Evolutionary conservation across 75 land plant genomes (phyloP).

Genomic region (Cupressus sempervirens): DNA sequence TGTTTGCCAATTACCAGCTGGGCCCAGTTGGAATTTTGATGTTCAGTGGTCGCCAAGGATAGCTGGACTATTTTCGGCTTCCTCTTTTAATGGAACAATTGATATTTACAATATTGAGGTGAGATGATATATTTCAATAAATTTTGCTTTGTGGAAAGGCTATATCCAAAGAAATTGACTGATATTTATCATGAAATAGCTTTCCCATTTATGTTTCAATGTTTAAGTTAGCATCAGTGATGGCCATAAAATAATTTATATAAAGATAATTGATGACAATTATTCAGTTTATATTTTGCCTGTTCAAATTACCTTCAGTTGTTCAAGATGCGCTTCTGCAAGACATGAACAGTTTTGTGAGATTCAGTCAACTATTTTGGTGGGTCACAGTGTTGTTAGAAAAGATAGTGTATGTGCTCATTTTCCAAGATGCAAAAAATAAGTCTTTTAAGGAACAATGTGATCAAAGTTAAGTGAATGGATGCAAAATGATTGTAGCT

Average conservation of each 20-base stretch:
- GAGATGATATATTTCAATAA: not conserved
- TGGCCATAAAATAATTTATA: not conserved
- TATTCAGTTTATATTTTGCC: not conserved
- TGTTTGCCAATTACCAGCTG: constrained; percentile 77
- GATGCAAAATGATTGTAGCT: not conserved
- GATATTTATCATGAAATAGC: not conserved
- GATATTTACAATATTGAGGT: constrained; percentile 95
- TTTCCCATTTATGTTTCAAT: not conserved
- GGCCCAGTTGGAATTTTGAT: constrained; percentile 94
- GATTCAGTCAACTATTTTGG: not conserved
- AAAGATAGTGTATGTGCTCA: not conserved
- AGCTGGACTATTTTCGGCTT: constrained; percentile 93
- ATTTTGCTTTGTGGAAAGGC: not conserved
- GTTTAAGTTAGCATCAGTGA: not conserved
- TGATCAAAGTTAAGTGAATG: not conserved
- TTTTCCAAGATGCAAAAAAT: too few species aligned
- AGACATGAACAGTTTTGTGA: not conserved
- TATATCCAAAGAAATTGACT: constrained; percentile 4
- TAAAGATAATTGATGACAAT: not conserved
- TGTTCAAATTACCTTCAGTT: not conserved
- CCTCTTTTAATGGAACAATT: constrained; percentile 92
- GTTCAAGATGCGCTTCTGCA: not conserved
- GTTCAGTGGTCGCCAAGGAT: constrained; percentile 94
- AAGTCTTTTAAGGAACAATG: too few species aligned
- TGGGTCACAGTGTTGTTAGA: not conserved